phyloP scores from a whole-genome alignment of 2,329 filamentous ascomycete species.

The Ceratocystiopsis sp. region DNA sequence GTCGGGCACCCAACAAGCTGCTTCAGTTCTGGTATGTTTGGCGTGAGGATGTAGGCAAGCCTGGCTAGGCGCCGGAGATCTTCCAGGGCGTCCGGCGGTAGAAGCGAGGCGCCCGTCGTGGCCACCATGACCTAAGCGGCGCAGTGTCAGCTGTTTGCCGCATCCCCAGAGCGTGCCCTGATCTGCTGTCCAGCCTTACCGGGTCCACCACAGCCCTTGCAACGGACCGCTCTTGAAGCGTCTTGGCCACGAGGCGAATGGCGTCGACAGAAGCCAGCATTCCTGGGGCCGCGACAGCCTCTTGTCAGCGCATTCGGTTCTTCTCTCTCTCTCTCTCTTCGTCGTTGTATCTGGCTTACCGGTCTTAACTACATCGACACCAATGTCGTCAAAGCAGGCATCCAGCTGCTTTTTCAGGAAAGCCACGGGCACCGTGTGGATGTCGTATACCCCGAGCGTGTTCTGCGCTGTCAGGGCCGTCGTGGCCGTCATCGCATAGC shows the following conservation, averaged over 20 bases:
- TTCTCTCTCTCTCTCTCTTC: too few relatives aligned
- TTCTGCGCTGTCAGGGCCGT: slow-evolving; percentile 95
- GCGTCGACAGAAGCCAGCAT: slow-evolving; percentile 66
- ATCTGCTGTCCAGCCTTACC: slow-evolving; percentile 25
- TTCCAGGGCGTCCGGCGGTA: slow-evolving; percentile 46
- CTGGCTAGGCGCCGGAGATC: slow-evolving; percentile 47
- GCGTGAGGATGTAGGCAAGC: slow-evolving; percentile 51
- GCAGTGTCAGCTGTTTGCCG: too few relatives aligned
- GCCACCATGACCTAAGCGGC: slow-evolving; percentile 68
- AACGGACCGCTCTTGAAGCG: slow-evolving; percentile 40
- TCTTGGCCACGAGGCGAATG: slow-evolving; percentile 49
- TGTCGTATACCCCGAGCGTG: slow-evolving; percentile 65
- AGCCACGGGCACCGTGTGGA: slow-evolving; percentile 59
- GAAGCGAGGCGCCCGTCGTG: slow-evolving; percentile 55
- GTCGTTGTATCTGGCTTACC: slow-evolving; percentile 32
- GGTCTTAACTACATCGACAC: slow-evolving; percentile 80
- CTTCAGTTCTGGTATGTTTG: slow-evolving; percentile 60
- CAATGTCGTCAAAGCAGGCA: slow-evolving; percentile 67
- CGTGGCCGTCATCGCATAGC: slow-evolving; percentile 92
- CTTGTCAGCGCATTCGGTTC: not conserved
- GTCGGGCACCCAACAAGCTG: slow-evolving; percentile 37
- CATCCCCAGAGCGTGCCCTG: too few relatives aligned
- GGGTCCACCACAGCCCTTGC: slow-evolving; percentile 54
- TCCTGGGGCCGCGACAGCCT: slow-evolving; percentile 27
- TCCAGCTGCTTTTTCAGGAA: slow-evolving; percentile 80